Percentiles rank a stretch among this genome's conserved stretches.
phyloP scores from a whole-genome alignment of 192 early-diverging fungal genomes.

The Mortierella hygrophila region DNA sequence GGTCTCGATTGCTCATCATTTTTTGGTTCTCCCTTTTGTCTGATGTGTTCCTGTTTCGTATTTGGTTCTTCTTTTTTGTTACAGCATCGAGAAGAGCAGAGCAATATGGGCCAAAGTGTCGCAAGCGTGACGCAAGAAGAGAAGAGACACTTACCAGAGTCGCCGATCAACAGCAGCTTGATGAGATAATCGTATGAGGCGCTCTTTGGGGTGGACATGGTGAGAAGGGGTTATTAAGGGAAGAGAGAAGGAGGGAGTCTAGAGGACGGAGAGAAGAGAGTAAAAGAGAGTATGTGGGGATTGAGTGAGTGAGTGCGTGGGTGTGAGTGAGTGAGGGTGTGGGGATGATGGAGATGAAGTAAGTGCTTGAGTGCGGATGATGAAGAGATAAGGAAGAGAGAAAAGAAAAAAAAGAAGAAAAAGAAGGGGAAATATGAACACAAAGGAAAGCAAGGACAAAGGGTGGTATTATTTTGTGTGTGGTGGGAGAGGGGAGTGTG shows the following conservation, averaged over 20 bases:
- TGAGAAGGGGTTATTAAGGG: neutral
- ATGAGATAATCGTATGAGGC: conserved; percentile 99
- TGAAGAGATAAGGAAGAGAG: neutral
- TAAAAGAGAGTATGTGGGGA: neutral
- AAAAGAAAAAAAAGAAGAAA: conserved; percentile 1
- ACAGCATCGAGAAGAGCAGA: neutral
- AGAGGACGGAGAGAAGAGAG: neutral
- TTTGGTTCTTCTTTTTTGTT: neutral
- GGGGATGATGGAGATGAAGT: neutral
- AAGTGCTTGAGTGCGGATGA: neutral
- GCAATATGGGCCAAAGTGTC: neutral
- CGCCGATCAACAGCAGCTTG: conserved; percentile 98
- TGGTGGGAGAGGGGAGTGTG: no score
- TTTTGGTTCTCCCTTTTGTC: neutral
- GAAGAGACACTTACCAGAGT: conserved; percentile 83
- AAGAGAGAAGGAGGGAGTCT: neutral
- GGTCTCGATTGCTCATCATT: neutral
- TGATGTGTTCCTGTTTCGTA: neutral
- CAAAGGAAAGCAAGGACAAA: no score
- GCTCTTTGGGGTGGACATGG: conserved; percentile 86
- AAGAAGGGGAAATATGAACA: neutral
- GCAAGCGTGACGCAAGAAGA: neutral
- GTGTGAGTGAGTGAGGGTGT: neutral
- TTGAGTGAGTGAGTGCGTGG: neutral
- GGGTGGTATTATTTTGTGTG: no score